Evolutionary conservation across 768 basidiomycete species (phyloP).

Genomic region (Psilocybe cyanescens): DNA sequence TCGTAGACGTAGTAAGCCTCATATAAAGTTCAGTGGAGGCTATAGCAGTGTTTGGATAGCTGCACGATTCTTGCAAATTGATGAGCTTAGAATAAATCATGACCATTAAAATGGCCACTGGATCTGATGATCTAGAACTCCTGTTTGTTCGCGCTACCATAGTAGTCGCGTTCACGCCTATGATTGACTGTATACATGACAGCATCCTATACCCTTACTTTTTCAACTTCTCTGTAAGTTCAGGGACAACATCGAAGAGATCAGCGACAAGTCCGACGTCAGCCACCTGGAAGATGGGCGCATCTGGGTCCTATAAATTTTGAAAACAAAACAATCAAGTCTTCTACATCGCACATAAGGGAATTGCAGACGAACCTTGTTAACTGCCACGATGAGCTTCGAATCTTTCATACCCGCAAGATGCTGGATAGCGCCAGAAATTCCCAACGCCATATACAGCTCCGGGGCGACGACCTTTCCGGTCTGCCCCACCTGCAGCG

Average conservation of each 20-base stretch:
- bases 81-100: too few species aligned
- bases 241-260: constrained; percentile 89
- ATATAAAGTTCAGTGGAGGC: too few species aligned
- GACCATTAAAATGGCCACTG: too few species aligned
- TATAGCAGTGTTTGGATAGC: too few species aligned
- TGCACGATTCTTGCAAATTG: too few species aligned
- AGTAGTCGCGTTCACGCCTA: neutral
- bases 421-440: constrained; percentile 99
- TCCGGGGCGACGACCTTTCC: constrained; percentile 98
- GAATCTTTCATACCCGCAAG: constrained; percentile 99
- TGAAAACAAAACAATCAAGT: constrained; percentile 8
- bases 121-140: too few species aligned
- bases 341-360: neutral
- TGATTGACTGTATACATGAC: neutral
- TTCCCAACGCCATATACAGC: constrained; percentile 94
- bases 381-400: constrained; percentile 96
- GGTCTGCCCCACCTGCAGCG: constrained; percentile 98
- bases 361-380: constrained; percentile 67
- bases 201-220: constrained; percentile 19
- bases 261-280: constrained; percentile 95
- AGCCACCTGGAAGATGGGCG: constrained; percentile 98
- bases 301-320: constrained; percentile 80
- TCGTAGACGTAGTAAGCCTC: too few species aligned
- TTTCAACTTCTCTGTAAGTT: constrained; percentile 88
- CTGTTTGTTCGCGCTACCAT: too few species aligned